Evolutionary conservation across 1,284 basidiomycete species (phyloP).

Genomic region (Chalciporus piperatoides): DNA sequence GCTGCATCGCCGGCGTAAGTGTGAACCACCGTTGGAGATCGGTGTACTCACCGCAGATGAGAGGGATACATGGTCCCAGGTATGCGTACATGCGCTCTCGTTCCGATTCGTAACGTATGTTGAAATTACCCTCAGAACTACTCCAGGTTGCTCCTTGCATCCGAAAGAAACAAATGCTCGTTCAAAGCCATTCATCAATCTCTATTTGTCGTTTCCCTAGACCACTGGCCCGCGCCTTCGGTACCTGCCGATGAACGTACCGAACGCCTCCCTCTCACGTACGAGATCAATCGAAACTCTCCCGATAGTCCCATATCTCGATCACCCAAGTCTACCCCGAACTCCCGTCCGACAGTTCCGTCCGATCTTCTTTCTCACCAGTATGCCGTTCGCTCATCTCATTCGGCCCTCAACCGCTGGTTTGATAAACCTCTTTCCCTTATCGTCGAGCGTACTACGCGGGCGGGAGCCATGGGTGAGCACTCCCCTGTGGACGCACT

Average conservation of each 20-base stretch:
- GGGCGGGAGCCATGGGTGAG: slow-evolving; percentile 88
- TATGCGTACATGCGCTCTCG: slow-evolving; percentile 33
- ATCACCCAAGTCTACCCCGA: slow-evolving; percentile 4
- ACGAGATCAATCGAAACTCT: slow-evolving; percentile 18
- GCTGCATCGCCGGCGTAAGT: slow-evolving; percentile 44
- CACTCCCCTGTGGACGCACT: slow-evolving; percentile 92
- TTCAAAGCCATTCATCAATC: slow-evolving; percentile 22
- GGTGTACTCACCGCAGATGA: slow-evolving; percentile 79
- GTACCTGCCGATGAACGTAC: slow-evolving; percentile 24
- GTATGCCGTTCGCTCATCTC: slow-evolving; percentile 68
- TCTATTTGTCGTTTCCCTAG: slow-evolving; percentile 65
- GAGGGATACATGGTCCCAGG: slow-evolving; percentile 82
- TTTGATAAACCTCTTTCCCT: slow-evolving; percentile 89
- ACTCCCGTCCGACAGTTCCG: slow-evolving; percentile 6
- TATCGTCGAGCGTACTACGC: slow-evolving; percentile 81
- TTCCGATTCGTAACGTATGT: neutral
- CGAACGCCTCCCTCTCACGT: slow-evolving; percentile 35
- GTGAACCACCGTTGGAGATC: slow-evolving; percentile 59
- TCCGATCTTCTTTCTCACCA: slow-evolving; percentile 73
- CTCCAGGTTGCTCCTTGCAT: slow-evolving; percentile 15
- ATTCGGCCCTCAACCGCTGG: slow-evolving; percentile 80
- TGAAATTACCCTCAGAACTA: slow-evolving; percentile 20
- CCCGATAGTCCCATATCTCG: slow-evolving; percentile 2
- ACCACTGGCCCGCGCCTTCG: slow-evolving; percentile 50
- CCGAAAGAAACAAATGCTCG: slow-evolving; percentile 16